Base-by-base conservation (phyloP, 495 filamentous ascomycete genomes). In the Xanthoparmelia taractica region DNA sequence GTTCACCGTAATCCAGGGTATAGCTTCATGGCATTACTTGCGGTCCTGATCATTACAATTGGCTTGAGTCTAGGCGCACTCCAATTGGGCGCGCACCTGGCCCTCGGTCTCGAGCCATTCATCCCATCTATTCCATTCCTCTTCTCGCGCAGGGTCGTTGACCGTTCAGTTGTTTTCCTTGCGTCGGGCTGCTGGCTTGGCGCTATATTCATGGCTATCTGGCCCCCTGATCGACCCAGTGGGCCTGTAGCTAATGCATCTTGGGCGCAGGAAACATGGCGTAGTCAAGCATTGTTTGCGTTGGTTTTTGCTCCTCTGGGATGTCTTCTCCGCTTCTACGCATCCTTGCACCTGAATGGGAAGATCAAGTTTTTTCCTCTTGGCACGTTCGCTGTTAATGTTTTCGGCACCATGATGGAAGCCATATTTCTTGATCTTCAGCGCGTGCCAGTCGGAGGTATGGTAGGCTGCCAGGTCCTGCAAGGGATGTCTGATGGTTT, bases 401-500 rank as follows among this genome's bases (percentile, higher is more conserved):
- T 95, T 13, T 70, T 85, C 33, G 94, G 94, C 10, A 92, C 90
- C 0, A 75, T 79, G 17, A 68, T 85, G 12, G 70, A 82, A 58
- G 85, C 84, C 0, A 82, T 92, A 77, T 83, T 84, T 36, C 91
- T 80, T 74, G 88, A 91, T 69, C 72, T 92, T 58, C 88, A 90
- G 72, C 89, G 87, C 70, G 79, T 73, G 2, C 76, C 73, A 33
- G 60, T 74, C 29, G 84, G 78, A 8, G 77, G 78, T 36, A 74
- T 71, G 71, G 80, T 83, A 40, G 84, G 85, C 33, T 94, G 91
- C 70, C 89, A 92, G 78, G 84, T 96, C 4, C 71, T 96, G 66
- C 86, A 90, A 70, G 92, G 92, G 8, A 75, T 96, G 31, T 82
- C 87, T 76, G 92, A 97, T 77, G 93, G 93, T 57, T 95, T 96